Base-by-base conservation (phyloP, 768 basidiomycete genomes). In the Xerocomellus intermedius region DNA sequence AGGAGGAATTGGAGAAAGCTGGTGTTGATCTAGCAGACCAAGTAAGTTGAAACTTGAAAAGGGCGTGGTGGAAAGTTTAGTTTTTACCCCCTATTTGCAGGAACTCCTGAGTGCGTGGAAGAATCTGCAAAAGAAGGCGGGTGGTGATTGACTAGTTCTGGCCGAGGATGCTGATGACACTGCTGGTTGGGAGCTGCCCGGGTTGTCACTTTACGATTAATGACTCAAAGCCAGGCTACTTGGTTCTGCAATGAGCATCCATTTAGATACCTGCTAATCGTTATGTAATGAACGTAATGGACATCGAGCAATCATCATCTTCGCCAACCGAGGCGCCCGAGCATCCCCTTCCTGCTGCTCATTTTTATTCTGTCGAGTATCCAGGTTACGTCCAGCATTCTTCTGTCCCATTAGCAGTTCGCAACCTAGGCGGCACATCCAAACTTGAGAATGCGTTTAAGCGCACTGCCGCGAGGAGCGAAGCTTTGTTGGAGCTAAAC, bases 321-420 rank as follows among this genome's bases (percentile, higher is more conserved):
- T 46, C 56, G 10, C 57, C 66, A 35, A 48, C 53, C n/a, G 58
- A 65, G 36, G 79, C 79, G 0, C 73, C 70, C 16, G 71, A 75
- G 37, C 70, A 49, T 19, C 73, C 79, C 2, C 73, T 92, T 2
- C 82, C 86, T 21, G 74, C 79, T 33, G 75, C 77, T 6, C 76
- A 82, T 30, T 89, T 86, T 67, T 89, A 88, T 66, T 87, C 91
- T 5, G 77, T 96, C 57, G 94, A 97, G 70, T 96, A 94, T 73
- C 94, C 94, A 8, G 94, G 94, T 57, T 91, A 92, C 60, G 85
- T 97, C 50, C 73, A 78, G 14, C 71, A 77, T 4, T 67, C 78
- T 1, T 89, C 91, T 33, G 78, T 86, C 5, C 77, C 83, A 0
- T 60, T 76, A 17, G 91, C 87, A 2, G 69, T 94, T 42, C 73